phyloP scores from a whole-genome alignment of 2,329 filamentous ascomycete species.

The Fusarium caatingaense region DNA sequence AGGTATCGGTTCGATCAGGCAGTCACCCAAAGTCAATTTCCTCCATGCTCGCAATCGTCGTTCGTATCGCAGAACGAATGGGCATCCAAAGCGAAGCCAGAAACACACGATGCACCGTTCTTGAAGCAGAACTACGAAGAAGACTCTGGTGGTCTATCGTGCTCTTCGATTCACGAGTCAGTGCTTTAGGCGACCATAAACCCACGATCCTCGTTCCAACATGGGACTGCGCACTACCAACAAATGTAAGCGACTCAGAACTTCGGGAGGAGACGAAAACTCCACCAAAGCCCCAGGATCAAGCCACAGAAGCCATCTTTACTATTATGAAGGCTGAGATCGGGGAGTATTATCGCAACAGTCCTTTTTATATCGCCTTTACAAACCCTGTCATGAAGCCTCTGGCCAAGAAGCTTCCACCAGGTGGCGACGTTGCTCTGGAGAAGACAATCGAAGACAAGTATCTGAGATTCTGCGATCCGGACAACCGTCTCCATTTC shows the following conservation, averaged over 20 bases:
- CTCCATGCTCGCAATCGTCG: constrained; percentile 63
- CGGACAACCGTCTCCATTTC: constrained; percentile 54
- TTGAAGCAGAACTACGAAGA: constrained; percentile 70
- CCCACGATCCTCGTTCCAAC: constrained; percentile 47
- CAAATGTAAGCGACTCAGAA: constrained; percentile 61
- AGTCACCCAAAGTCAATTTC: constrained; percentile 64
- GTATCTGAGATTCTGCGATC: constrained; percentile 58
- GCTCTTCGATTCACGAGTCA: constrained; percentile 66
- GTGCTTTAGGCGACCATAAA: constrained; percentile 60
- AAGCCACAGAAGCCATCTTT: constrained; percentile 58
- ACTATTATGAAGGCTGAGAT: constrained; percentile 55
- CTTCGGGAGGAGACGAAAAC: constrained; percentile 56
- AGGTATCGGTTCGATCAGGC: constrained; percentile 60
- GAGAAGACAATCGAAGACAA: constrained; percentile 57
- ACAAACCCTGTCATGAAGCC: constrained; percentile 49
- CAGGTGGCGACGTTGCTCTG: constrained; percentile 45
- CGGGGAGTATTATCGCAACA: constrained; percentile 53
- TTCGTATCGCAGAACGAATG: constrained; percentile 69
- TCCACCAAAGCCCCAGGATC: constrained; percentile 42
- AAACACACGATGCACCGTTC: constrained; percentile 42
- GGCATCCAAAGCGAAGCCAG: constrained; percentile 63
- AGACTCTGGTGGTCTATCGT: constrained; percentile 72
- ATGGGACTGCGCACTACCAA: constrained; percentile 57
- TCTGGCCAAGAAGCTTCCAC: constrained; percentile 38
- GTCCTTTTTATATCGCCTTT: constrained; percentile 51